Base-by-base conservation (phyloP, 495 filamentous ascomycete genomes). In the Diplogelasinospora grovesii region DNA sequence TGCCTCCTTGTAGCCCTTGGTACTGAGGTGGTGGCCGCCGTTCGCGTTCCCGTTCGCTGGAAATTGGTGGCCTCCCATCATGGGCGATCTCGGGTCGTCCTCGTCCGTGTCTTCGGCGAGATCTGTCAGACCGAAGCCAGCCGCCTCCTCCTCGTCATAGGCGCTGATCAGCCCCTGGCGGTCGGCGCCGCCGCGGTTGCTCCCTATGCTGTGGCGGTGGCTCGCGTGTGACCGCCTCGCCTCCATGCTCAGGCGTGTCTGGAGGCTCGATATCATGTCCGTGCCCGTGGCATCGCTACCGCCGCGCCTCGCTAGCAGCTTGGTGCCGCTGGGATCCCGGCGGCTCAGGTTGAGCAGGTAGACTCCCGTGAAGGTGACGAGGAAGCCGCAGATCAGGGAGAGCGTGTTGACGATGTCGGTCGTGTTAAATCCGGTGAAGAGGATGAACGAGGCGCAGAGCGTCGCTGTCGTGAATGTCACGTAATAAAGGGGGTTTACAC, bases 401-500 rank as follows among this genome's bases (percentile, higher is more conserved):
- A 98, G 81, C 9, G 89, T 98, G 64, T 92, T 95, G 47, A 96
- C 85, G 2, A 83, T 75, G 57, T 94, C 86, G 21, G 86, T 87
- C 24, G 92, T 98, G 58, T 97, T 97, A 76, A 98, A 98, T 33
- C 92, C 92, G 45, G 78, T 78, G 73, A 96, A 98, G 25, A 98
- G 85, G 58, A 97, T 95, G 69, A 97, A 97, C 13, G 89, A 95
- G 27, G 92, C 92, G 61, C 83, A 82, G 35, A 98, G 77, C 11
- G 92, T 98, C 22, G 83, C 86, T 5, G 92, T 97, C 4, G 92
- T 98, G 64, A 98, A 98, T n/a, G 90, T 96, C 36, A 98, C 92
- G 63, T 98, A 98, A 71, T 98, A 98, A 23, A 98, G 78, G 1
- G 92, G 92, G 58, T 97, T 98, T 24, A 98, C 92, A 50, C 92